Conservation (phyloP, 768 basidiomycete species). For the Boletellus ananiceps region DNA sequence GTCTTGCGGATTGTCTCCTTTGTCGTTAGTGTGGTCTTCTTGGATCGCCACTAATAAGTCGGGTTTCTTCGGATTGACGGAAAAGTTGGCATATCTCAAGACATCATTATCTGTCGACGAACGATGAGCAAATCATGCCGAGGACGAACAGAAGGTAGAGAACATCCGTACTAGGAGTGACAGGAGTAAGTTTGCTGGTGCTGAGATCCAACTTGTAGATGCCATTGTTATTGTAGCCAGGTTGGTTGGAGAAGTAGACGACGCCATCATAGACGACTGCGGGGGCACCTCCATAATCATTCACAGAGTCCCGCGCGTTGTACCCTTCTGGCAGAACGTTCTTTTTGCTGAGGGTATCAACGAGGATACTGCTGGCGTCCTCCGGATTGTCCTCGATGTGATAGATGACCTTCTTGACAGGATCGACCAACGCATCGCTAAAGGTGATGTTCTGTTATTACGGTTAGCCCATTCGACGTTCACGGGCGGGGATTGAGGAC, state of each 20-base stretch:
- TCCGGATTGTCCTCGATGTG: slow-evolving; percentile 54
- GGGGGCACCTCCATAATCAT: slow-evolving; percentile 68
- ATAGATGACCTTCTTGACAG: slow-evolving; percentile 40
- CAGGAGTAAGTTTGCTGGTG: slow-evolving; percentile 25
- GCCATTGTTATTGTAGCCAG: slow-evolving; percentile 31
- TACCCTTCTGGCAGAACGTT: slow-evolving; percentile 51
- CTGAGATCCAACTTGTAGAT: slow-evolving; percentile 41
- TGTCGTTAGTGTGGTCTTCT: slow-evolving; percentile 57
- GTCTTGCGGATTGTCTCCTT: slow-evolving; percentile 31
- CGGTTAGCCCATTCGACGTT: neutral
- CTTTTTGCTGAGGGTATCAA: slow-evolving; percentile 38
- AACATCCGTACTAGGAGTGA: slow-evolving; percentile 51
- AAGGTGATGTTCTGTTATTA: slow-evolving; percentile 25
- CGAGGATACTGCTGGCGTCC: slow-evolving; percentile 47
- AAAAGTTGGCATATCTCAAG: slow-evolving; percentile 43
- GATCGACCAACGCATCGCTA: slow-evolving; percentile 51
- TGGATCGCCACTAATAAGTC: slow-evolving; percentile 52
- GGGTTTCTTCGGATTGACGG: slow-evolving; percentile 46
- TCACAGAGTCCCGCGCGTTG: slow-evolving; percentile 52
- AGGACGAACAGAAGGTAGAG: neutral
- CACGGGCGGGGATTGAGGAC: neutral
- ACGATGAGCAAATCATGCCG: neutral
- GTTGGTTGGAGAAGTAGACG: slow-evolving; percentile 55
- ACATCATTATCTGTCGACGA: slow-evolving; percentile 3
- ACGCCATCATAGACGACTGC: slow-evolving; percentile 45